phyloP scores from a whole-genome alignment of 176 grass and related monocot species.

The Musa schizocarpa region DNA sequence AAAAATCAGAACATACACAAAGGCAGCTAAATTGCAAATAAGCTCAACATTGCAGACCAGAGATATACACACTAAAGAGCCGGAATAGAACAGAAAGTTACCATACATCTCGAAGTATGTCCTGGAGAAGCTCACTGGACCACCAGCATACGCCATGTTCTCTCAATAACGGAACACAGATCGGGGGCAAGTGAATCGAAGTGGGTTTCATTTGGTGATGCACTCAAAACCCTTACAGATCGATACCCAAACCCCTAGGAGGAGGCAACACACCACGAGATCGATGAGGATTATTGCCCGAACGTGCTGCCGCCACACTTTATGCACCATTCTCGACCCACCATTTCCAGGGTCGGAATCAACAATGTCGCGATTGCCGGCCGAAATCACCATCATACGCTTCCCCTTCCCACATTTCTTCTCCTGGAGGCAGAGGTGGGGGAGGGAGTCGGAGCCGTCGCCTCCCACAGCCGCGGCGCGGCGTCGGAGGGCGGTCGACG shows the following conservation, averaged over 20 bases:
- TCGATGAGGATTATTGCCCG: slow-evolving; percentile 6
- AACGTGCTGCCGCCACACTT: slow-evolving; percentile 1
- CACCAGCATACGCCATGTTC: neutral
- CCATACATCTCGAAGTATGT: neutral
- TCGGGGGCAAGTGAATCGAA: neutral
- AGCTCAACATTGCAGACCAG: neutral
- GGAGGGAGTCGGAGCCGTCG: too few relatives aligned
- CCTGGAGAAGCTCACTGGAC: neutral
- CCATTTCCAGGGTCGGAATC: neutral
- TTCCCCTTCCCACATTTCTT: neutral
- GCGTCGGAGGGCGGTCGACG: neutral
- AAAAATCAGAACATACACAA: neutral
- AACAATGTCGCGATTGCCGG: neutral
- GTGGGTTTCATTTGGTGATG: neutral
- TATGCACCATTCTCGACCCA: neutral
- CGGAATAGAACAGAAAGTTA: neutral
- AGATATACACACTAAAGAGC: neutral
- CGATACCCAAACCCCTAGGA: slow-evolving; percentile 3
- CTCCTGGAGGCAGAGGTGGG: slow-evolving; percentile 13
- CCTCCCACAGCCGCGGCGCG: neutral
- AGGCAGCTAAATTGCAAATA: neutral
- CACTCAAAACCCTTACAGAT: slow-evolving; percentile 11
- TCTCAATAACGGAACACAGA: slow-evolving; percentile 1
- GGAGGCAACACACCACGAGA: slow-evolving; percentile 4
- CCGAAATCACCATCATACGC: slow-evolving; percentile 7